A percentile compares a stretch with the other conserved stretches of the same genome.
Evolutionary conservation across 108 stramenopile species (phyloP).

Genomic region (Skeletonema tropicum): DNA sequence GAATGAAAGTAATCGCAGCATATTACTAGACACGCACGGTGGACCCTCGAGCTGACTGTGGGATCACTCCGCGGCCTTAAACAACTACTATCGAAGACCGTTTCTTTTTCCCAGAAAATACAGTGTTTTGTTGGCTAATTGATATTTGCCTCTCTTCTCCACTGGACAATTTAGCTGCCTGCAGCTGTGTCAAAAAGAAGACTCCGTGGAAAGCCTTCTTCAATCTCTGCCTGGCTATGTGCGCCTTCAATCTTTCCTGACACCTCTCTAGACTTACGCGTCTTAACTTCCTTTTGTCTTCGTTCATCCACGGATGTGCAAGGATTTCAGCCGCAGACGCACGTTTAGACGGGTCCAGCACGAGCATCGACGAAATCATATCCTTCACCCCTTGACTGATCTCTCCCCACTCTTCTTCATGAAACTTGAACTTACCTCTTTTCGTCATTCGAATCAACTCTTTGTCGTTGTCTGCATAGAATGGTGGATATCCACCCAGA

Average conservation of each 20-base stretch:
- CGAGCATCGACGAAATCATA: slow-evolving; percentile 82
- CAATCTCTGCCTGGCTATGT: slow-evolving; percentile 53
- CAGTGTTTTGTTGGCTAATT: slow-evolving; percentile 12
- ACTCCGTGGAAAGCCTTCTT: slow-evolving; percentile 48
- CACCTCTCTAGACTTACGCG: slow-evolving; percentile 19
- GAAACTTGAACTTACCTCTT: slow-evolving; percentile 88
- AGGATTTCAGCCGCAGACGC: slow-evolving; percentile 87
- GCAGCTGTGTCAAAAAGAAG: background rate
- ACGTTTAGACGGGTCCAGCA: slow-evolving; percentile 83
- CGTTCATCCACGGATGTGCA: slow-evolving; percentile 83
- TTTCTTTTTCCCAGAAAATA: slow-evolving; percentile 39
- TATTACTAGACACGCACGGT: too few species aligned
- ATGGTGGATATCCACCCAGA: slow-evolving; percentile 93
- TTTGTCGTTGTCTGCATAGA: slow-evolving; percentile 86
- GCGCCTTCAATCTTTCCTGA: slow-evolving; percentile 38
- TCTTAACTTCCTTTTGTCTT: slow-evolving; percentile 30
- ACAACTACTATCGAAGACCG: too few species aligned
- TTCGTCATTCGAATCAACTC: slow-evolving; percentile 89
- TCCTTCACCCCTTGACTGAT: slow-evolving; percentile 90
- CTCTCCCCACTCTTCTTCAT: slow-evolving; percentile 86
- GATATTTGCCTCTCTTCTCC: background rate
- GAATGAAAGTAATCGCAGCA: too few species aligned
- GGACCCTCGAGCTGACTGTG: too few species aligned
- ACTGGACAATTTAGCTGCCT: background rate
- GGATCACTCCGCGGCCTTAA: too few species aligned